Evolutionary conservation across 139 green algal species (phyloP).

Genomic region (Coelastrella sp.): DNA sequence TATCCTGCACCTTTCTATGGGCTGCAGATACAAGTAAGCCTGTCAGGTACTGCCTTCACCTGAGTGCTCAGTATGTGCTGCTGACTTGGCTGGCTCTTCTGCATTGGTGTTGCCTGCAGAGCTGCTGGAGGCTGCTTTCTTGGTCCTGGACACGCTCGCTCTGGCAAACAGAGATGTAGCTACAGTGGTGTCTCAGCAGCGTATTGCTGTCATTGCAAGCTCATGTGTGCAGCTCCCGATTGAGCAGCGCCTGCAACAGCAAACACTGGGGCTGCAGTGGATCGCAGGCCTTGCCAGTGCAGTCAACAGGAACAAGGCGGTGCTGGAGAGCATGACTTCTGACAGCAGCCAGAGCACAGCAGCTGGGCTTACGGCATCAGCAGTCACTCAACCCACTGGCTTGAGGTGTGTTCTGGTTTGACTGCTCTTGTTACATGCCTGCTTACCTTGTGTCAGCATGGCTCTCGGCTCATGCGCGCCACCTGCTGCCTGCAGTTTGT

Average conservation of each 20-base stretch:
- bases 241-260: conserved; percentile 43
- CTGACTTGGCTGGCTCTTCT: no score
- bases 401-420: neutral
- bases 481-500: neutral
- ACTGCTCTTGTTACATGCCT: no score
- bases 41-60: neutral
- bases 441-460: neutral
- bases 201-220: neutral
- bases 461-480: no score
- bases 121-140: conserved; percentile 22
- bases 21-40: no score
- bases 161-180: conserved; percentile 31
- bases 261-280: conserved; percentile 31
- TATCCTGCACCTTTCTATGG: no score
- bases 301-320: conserved; percentile 43
- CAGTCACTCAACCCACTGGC: neutral
- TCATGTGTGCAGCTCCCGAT: conserved; percentile 6
- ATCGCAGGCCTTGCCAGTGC: conserved; percentile 26
- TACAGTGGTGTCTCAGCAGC: conserved; percentile 33
- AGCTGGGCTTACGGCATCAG: neutral
- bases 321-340: conserved; percentile 36
- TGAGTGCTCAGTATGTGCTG: neutral
- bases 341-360: neutral
- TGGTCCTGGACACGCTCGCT: conserved; percentile 46
- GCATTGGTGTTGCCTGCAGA: conserved; percentile 28